A percentile compares a stretch with the other conserved stretches of the same genome.
Evolutionary conservation across 202 grass and related monocot genomes (phyloP).

Genomic region (Dendrocalamus latiflorus): DNA sequence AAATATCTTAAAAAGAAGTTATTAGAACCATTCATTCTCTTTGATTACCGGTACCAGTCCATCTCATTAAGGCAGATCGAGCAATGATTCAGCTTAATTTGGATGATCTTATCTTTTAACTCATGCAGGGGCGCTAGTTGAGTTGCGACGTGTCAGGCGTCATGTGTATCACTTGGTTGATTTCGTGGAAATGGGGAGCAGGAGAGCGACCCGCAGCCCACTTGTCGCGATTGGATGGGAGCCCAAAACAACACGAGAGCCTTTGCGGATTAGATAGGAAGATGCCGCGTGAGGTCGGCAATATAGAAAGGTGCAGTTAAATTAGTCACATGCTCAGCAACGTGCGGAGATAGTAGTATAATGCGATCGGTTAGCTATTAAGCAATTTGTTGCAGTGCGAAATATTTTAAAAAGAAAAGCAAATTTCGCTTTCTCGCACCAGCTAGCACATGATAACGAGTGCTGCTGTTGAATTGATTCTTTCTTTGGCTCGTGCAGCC

Average conservation of each 20-base stretch:
- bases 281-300: neutral
- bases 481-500: neutral
- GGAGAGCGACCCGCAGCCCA: conserved; percentile 11
- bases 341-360: neutral
- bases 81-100: neutral
- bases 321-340: neutral
- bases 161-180: neutral
- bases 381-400: neutral
- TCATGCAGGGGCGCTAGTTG: neutral
- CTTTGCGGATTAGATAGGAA: neutral
- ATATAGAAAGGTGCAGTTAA: neutral
- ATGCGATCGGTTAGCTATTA: no score
- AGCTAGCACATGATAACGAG: neutral
- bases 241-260: neutral
- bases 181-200: conserved; percentile 6
- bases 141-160: neutral
- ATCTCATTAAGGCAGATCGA: neutral
- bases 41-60: neutral
- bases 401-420: no score
- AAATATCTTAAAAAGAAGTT: no score
- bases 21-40: no score
- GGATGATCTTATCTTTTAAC: neutral
- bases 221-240: neutral
- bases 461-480: neutral
- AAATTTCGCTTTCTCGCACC: neutral